phyloP scores from a whole-genome alignment of 2,329 filamentous ascomycete genomes.

The Drechslera avenae region DNA sequence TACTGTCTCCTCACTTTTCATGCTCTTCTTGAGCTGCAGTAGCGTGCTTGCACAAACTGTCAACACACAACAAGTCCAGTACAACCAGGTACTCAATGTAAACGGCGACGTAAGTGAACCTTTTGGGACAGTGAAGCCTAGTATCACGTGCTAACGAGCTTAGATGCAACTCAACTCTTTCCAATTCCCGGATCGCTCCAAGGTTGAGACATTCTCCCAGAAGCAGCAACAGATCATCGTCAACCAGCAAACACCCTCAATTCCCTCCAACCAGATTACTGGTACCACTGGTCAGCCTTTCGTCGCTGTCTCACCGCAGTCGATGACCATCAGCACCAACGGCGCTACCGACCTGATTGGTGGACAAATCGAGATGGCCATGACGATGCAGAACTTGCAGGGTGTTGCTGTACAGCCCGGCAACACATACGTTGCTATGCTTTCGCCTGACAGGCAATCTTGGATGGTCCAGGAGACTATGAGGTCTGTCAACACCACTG shows the following conservation, averaged over 20 bases:
- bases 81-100: conserved; percentile 49
- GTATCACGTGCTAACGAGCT: conserved; percentile 10
- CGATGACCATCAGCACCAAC: conserved; percentile 46
- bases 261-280: conserved; percentile 45
- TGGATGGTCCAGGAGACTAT: conserved; percentile 48
- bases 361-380: conserved; percentile 44
- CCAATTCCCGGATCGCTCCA: conserved; percentile 45
- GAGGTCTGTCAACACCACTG: conserved; percentile 45
- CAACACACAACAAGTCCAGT: conserved; percentile 37
- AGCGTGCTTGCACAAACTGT: conserved; percentile 28
- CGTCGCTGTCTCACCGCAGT: conserved; percentile 39
- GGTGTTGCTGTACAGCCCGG: conserved; percentile 38
- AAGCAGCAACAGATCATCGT: conserved; percentile 48
- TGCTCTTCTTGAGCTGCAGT: conserved; percentile 36
- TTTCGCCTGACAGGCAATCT: conserved; percentile 45
- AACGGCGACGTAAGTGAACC: conserved; percentile 46
- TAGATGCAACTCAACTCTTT: conserved; percentile 48
- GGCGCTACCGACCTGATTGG: conserved; percentile 44
- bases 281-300: conserved; percentile 47
- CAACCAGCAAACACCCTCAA: conserved; percentile 46
- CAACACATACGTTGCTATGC: conserved; percentile 46
- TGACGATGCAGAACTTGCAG: conserved; percentile 39
- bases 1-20: conserved; percentile 42
- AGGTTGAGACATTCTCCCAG: conserved; percentile 46
- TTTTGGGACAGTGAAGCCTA: fast-evolving